Evolutionary conservation across 371 early-diverging fungal species (phyloP), one percentile per base, ranked within the genome.

Genomic region (Sporodiniella umbellata): DNA sequence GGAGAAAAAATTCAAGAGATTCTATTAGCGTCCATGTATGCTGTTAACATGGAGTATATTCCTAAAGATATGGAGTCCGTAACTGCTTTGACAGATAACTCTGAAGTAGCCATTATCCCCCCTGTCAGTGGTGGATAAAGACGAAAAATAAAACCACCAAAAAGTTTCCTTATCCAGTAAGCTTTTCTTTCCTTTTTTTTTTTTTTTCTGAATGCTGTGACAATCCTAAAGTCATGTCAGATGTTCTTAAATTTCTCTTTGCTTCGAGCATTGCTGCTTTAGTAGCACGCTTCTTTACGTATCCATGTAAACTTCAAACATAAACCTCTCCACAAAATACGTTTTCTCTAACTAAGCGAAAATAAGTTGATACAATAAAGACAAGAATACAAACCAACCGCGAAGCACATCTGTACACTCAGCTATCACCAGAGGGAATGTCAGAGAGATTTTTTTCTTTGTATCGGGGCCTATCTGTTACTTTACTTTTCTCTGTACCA

Each of bases 71-170:
- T 63, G 3, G 69, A 72, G 31, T 22, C 48, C 0, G 46, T 22
- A 0, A 72, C 68, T 19, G 25, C 48, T 0, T 44, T 88, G 7
- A 66, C 68, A 18, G 68, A 64, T 7, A 68, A 62, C 21, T 80
- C 84, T 47, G 87, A 86, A 52, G 66, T 89, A 1, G 89, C 81
- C 6, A 68, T 90, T 31, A 87, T 90, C 17, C 87, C 90, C 12
- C 89, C 86, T 15, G 90, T 90, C 12, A 85, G 86, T 55, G 90
- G 90, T 21, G 90, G 90, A 30, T 83, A 58, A 63, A 38, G 38
- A 33, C 5, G 43, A 47, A 18, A 40, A 31, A 21, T n/a, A n/a
- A n/a, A n/a, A n/a, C n/a, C 18, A 31, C 12, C 31, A 31, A 2
- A 2, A 31, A 31, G 10, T 12, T 31, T 31, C 31, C 12, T 10